A percentile compares a stretch with the other conserved stretches of the same genome.
Conservation (phyloP, 2,329 filamentous ascomycete species). For the Arthrocladium fulminans region DNA sequence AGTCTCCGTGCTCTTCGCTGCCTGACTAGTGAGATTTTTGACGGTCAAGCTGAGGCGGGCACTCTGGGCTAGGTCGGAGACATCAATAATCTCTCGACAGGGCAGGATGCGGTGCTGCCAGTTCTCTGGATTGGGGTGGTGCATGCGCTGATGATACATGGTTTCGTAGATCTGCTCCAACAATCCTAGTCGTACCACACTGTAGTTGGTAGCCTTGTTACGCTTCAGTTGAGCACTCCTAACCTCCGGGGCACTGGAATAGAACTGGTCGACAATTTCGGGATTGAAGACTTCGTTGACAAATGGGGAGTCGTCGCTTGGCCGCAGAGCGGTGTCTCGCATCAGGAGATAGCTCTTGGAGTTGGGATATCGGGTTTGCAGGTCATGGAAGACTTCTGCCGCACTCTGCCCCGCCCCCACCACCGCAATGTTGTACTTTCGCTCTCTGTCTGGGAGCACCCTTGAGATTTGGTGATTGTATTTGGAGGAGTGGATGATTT, state of each 20-base stretch:
- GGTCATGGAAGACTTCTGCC: constrained; percentile 88
- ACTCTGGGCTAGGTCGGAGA: constrained; percentile 47
- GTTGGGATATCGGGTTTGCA: constrained; percentile 74
- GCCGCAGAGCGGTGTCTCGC: constrained; percentile 71
- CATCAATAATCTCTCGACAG: constrained; percentile 55
- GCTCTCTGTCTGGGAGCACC: constrained; percentile 27
- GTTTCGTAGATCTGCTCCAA: constrained; percentile 82
- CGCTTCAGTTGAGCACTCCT: constrained; percentile 55
- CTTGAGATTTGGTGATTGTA: constrained; percentile 42
- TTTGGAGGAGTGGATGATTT: constrained; percentile 79
- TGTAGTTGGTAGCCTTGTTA: constrained; percentile 84
- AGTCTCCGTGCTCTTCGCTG: constrained; percentile 43
- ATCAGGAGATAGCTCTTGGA: constrained; percentile 70
- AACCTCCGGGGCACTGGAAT: constrained; percentile 53
- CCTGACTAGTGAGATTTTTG: constrained; percentile 37
- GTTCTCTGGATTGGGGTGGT: constrained; percentile 56
- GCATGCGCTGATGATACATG: constrained; percentile 76
- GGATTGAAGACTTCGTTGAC: constrained; percentile 97
- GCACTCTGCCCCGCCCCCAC: constrained; percentile 86
- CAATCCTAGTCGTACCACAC: constrained; percentile 81
- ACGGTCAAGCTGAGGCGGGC: constrained; percentile 51
- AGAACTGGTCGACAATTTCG: constrained; percentile 68
- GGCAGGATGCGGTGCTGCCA: constrained; percentile 79
- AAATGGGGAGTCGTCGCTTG: constrained; percentile 92
- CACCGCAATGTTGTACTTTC: constrained; percentile 65